These are phyloP conservation scores for Aspergillus spinulosporus DNA, from an alignment of 2,329 filamentous ascomycete genomes.

Conservation along the genomic window DNA sequence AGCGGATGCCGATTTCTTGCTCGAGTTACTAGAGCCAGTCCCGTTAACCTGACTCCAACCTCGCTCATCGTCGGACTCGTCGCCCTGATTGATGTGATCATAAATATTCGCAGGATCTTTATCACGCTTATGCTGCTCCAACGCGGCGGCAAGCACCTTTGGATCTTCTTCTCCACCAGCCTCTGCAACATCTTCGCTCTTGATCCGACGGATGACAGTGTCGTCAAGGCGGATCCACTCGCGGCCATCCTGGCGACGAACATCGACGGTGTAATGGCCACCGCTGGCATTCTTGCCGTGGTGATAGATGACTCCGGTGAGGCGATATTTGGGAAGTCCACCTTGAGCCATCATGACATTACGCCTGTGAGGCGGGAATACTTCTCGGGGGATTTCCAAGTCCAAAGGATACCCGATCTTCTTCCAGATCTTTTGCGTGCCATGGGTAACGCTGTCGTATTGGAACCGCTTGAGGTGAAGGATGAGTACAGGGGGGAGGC, in stretches of 20 bases:
- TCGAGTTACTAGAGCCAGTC: conserved; percentile 43
- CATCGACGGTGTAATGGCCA: conserved; percentile 97
- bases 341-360: conserved; percentile 65
- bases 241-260: conserved; percentile 86
- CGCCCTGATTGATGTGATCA: conserved; percentile 65
- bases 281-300: conserved; percentile 95
- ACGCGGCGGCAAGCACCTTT: conserved; percentile 63
- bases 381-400: conserved; percentile 87
- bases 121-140: conserved; percentile 65
- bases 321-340: conserved; percentile 75
- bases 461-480: conserved; percentile 97
- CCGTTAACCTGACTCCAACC: conserved; percentile 86
- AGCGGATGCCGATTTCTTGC: conserved; percentile 70
- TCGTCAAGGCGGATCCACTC: conserved; percentile 98
- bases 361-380: conserved; percentile 74
- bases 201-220: conserved; percentile 80
- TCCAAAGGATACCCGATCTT: conserved; percentile 94
- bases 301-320: conserved; percentile 92
- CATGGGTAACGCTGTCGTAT: conserved; percentile 77
- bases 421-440: conserved; percentile 98
- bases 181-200: conserved; percentile 85
- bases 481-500: conserved; percentile 84
- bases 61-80: conserved; percentile 63
- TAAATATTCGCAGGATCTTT: conserved; percentile 67
- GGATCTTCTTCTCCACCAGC: conserved; percentile 78